Percentiles rank a stretch among this genome's conserved stretches.
Conservation (phyloP, 306 rosid species). For the Coriaria nepalensis region DNA sequence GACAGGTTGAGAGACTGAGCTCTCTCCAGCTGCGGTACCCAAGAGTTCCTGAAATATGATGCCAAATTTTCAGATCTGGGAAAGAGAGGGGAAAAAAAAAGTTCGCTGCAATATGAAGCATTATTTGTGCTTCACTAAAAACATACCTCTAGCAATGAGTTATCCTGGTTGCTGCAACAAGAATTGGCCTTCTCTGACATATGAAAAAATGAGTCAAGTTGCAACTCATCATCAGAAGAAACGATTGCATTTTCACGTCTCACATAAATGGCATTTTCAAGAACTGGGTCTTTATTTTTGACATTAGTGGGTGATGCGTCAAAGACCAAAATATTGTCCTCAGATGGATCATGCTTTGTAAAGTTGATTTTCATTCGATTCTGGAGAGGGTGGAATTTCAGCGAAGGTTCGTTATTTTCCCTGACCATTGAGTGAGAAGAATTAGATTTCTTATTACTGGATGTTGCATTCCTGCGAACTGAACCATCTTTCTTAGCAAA, state of each 20-base stretch:
- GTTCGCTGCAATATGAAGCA: background rate
- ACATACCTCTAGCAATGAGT: constrained; percentile 38
- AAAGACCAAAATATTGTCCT: constrained; percentile 19
- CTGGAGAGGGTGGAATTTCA: constrained; percentile 25
- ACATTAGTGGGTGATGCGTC: constrained; percentile 18
- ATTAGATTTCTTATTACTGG: constrained; percentile 39
- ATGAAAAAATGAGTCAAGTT: constrained; percentile 26
- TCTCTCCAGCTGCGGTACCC: constrained; percentile 24
- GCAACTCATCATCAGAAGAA: constrained; percentile 25
- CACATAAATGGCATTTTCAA: constrained; percentile 17
- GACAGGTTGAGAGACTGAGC: constrained; percentile 26
- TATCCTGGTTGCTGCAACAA: constrained; percentile 21
- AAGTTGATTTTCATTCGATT: constrained; percentile 22
- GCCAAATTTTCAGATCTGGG: constrained; percentile 14
- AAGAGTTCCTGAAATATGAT: constrained; percentile 42
- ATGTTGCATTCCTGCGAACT: constrained; percentile 29
- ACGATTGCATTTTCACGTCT: constrained; percentile 14
- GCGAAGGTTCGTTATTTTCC: constrained; percentile 30
- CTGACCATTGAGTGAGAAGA: constrained; percentile 29
- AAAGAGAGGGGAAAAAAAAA: background rate
- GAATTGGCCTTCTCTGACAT: constrained; percentile 14
- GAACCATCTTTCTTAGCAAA: constrained; percentile 28
- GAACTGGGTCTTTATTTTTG: constrained; percentile 19
- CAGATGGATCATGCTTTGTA: constrained; percentile 21
- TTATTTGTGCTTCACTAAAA: constrained; percentile 5